A percentile compares a stretch with the other conserved stretches of the same genome.
Evolutionary conservation across 2,329 filamentous ascomycete species (phyloP).

Genomic region (Botrytis tulipae): DNA sequence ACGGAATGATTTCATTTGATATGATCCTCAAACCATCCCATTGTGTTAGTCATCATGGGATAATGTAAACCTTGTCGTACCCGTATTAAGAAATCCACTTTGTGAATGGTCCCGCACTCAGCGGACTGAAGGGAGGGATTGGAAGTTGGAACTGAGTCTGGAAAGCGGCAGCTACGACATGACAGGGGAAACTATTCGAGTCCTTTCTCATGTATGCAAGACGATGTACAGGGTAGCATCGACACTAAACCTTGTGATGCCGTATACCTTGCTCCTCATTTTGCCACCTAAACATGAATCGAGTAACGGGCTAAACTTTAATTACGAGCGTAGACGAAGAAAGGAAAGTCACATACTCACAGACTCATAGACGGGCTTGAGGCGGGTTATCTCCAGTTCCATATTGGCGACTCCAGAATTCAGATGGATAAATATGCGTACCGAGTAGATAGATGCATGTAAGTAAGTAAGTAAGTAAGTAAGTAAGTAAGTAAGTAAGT

Average conservation of each 20-base stretch:
- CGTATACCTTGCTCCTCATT: neutral
- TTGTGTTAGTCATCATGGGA: neutral
- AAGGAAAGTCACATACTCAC: neutral
- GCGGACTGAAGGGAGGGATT: neutral
- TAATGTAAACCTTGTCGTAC: neutral
- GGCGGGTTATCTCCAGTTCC: slow-evolving; percentile 4
- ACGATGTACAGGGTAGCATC: neutral
- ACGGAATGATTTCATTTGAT: neutral
- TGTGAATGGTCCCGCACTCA: neutral
- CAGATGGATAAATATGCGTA: neutral
- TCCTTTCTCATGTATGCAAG: neutral
- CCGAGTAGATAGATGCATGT: neutral
- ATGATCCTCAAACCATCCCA: neutral
- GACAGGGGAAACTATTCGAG: neutral
- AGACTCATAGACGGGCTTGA: neutral
- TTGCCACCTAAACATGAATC: neutral
- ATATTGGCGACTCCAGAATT: neutral
- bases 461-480: neutral
- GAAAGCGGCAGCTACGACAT: slow-evolving; percentile 4
- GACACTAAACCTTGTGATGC: slow-evolving; percentile 2
- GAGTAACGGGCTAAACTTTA: neutral
- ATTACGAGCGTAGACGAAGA: neutral
- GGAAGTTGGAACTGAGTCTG: neutral
- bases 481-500: neutral
- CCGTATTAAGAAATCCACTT: slow-evolving; percentile 3